Percentiles rank a stretch among this genome's conserved stretches.
These are phyloP conservation scores for Cryptococcus sp. DNA, from an alignment of 1,284 basidiomycete genomes.

Conservation along the genomic window DNA sequence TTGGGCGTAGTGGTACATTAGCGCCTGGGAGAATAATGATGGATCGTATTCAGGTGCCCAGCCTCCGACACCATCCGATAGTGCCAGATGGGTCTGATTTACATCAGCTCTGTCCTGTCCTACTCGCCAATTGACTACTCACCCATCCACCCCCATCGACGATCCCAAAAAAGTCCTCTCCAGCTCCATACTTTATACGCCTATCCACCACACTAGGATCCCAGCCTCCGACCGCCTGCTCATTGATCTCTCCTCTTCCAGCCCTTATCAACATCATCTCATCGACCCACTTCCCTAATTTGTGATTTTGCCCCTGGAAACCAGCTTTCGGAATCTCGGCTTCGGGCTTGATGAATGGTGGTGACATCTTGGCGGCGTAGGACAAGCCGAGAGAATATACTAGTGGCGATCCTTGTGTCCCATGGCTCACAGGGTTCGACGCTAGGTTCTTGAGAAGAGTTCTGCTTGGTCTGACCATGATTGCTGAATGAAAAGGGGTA, in stretches of 20 bases:
- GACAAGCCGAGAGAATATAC: conserved; percentile 42
- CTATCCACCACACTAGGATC: conserved; percentile 17
- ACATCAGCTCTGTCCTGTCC: no score
- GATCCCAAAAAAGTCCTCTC: conserved; percentile 43
- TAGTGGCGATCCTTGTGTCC: not conserved
- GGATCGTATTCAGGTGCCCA: conserved; percentile 55
- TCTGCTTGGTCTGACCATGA: not conserved
- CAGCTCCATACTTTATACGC: conserved; percentile 36
- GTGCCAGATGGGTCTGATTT: conserved; percentile 45
- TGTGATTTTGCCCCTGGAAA: conserved; percentile 11
- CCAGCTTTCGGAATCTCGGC: conserved; percentile 12
- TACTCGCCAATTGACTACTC: not conserved
- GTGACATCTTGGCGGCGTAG: conserved; percentile 45
- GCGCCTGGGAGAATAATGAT: conserved; percentile 52
- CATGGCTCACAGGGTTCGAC: not conserved
- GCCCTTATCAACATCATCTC: conserved; percentile 31
- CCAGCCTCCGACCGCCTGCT: conserved; percentile 28
- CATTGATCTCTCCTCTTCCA: conserved; percentile 36
- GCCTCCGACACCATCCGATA: conserved; percentile 56
- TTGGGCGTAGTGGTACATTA: conserved; percentile 50
- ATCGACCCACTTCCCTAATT: conserved; percentile 37
- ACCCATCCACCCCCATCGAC: conserved; percentile 17
- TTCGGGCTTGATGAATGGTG: conserved; percentile 35
- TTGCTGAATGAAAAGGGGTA: not conserved
- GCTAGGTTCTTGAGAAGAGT: not conserved